These are phyloP conservation scores for Rhipidocladum racemiflorum DNA, from an alignment of 176 grass and related monocot species.

Conservation along the genomic window DNA sequence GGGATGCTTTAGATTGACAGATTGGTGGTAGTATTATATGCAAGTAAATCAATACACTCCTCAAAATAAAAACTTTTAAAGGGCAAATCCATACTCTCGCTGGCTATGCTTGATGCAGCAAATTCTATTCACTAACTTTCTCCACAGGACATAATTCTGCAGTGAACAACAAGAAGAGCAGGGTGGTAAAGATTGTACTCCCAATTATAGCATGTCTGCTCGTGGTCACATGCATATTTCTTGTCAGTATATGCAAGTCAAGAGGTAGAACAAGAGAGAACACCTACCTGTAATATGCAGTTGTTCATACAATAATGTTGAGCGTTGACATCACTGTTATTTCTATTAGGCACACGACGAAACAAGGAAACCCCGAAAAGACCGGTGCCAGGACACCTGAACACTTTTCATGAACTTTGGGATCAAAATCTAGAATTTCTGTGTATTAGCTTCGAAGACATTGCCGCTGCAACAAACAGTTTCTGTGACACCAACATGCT, in stretches of 20 bases:
- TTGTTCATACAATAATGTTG: no score
- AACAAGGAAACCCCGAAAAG: neutral
- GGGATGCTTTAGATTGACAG: no score
- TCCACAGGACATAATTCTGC: conserved; percentile 17
- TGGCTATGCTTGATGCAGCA: neutral
- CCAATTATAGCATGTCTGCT: neutral
- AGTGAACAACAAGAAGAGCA: conserved; percentile 1
- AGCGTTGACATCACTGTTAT: no score
- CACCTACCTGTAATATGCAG: no score
- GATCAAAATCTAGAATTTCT: no score
- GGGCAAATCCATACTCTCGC: neutral
- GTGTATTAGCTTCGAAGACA: no score
- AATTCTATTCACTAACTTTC: neutral
- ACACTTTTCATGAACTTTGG: no score
- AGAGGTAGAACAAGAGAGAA: neutral
- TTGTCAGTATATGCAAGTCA: neutral
- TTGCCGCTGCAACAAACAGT: no score
- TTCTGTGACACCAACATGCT: no score
- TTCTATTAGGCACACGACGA: no score
- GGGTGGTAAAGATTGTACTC: conserved; percentile 6
- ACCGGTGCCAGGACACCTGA: no score
- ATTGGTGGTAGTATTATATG: conserved; percentile 3
- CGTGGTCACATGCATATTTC: neutral
- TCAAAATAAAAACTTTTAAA: neutral
- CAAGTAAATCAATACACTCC: neutral